Evolutionary conservation across 257 asterid species (phyloP), one percentile per base, ranked within the genome.

Genomic region (Solanum chiquidenum): DNA sequence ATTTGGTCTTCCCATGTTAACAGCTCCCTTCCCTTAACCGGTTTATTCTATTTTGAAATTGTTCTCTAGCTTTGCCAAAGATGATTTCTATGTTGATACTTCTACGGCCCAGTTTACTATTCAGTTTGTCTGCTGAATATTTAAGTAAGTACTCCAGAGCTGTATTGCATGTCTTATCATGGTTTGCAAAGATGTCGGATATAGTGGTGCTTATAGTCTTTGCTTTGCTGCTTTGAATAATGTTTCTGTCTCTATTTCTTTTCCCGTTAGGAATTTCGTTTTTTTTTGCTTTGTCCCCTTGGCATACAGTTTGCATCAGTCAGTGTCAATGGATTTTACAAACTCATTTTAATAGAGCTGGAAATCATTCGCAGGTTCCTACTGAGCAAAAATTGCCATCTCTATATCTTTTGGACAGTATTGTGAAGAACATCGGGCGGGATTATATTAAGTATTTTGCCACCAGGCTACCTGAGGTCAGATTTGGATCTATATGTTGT

Each of bases 361-460:
- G 83, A 68, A 87, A 83, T 71, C 66, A 42, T 80, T 35, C 4
- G 27, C 87, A 88, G 89, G 89, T 88, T 69, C 84, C 89, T n/a
- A 83, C 58, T 35, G 89, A 88, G 69, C 89, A 88, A 83, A 88
- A 88, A 49, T 62, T 88, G 46, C 89, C 89, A 71, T 88, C 89
- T 44, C 77, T 88, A 21, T 88, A 88, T 72, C 89, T 88, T 88
- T 83, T 88, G 72, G 89, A 88, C 77, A 88, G 89, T 83, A 88
- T 88, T 83, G 89, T 88, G 85, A 88, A 88, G 89, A 88, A 88
- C 86, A 88, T 88, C 34, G 87, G 87, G 87, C 86, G 89, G 85
- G 89, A 88, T 88, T 88, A 88, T 74, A 88, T 88, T 12, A 88
- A 88, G 83, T 88, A 88, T 58, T 88, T 88, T 88, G 89, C 87